Evolutionary conservation across 2,329 filamentous ascomycete species (phyloP), one percentile per base, ranked within the genome.

Genomic region (Aureobasidium sp.): DNA sequence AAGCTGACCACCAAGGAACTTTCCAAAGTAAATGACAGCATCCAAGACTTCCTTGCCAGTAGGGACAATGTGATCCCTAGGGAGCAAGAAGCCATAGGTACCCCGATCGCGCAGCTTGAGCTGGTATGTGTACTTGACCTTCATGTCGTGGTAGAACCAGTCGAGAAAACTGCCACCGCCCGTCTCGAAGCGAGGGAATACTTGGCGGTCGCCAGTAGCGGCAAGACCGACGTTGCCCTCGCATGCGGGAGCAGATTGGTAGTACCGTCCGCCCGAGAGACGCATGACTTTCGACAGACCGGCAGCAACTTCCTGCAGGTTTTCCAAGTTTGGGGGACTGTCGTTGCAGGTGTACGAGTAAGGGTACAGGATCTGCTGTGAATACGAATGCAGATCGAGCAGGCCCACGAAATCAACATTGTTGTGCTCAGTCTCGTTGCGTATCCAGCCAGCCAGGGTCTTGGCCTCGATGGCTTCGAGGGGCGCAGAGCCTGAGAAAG

Each of bases 51-150:
- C 94, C 72, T 93, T 86, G 9, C 94, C 93, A 0, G 90, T 94
- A 0, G 93, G 91, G 2, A 95, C 78, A 62, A 97, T 97, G 62
- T 95, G 83, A 61, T 94, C 87, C 61, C 83, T 86, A 0, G 94
- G 94, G 4, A 97, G 77, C 50, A 99, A 77, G 71, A 97, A 99
- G 0, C 94, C 94, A 71, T 97, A 97, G 71, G 86, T 94, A 10
- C 94, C 94, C 0, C 89, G 94, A 71, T 99, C 94, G 51, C 94
- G 81, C 29, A 99, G 78, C 76, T 97, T 97, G 74, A 94, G 87
- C 78, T 97, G 94, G 72, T 95, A 97, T 61, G 90, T 89, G 71
- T 90, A 95, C 64, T 84, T 85, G 19, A 93, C 89, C 49, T 81
- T 78, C 63, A 97, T 75, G 68, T 95, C 88, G 67, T 95, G 89